phyloP scores from a whole-genome alignment of 2,329 filamentous ascomycete genomes.

The Penicillium hordei region DNA sequence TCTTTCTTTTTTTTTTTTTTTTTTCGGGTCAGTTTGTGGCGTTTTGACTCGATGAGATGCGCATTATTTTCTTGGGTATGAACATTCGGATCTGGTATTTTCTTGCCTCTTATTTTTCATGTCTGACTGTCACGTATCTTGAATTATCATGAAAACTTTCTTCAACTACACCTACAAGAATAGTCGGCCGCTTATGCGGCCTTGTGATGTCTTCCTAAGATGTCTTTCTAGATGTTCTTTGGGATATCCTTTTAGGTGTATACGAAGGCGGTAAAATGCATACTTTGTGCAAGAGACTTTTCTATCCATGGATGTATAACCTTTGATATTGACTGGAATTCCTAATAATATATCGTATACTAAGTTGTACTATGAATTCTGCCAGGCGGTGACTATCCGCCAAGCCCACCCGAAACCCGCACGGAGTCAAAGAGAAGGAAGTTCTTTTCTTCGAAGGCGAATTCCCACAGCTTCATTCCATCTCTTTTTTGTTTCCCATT shows the following conservation, averaged over 20 bases:
- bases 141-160: background rate
- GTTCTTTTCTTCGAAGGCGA: constrained; percentile 31
- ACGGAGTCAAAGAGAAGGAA: constrained; percentile 25
- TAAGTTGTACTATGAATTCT: constrained; percentile 12
- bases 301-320: too few relatives aligned
- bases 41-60: constrained; percentile 13
- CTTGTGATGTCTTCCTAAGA: too few relatives aligned
- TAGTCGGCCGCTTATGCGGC: too few relatives aligned
- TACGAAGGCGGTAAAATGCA: too few relatives aligned
- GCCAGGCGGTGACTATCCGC: constrained; percentile 24
- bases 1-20: background rate
- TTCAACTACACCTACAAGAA: background rate
- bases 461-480: constrained; percentile 26
- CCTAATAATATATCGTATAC: background rate
- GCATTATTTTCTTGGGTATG: constrained; percentile 4
- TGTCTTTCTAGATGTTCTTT: too few relatives aligned
- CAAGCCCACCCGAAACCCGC: constrained; percentile 29
- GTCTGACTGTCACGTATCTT: background rate
- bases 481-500: constrained; percentile 14
- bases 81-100: background rate
- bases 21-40: constrained; percentile 12
- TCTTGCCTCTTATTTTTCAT: constrained; percentile 5
- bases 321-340: too few relatives aligned
- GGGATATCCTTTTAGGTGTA: too few relatives aligned
- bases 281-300: too few relatives aligned